A percentile compares a stretch with the other conserved stretches of the same genome.
Evolutionary conservation across 257 asterid species (phyloP).

Genomic region (Solanum chaucha): DNA sequence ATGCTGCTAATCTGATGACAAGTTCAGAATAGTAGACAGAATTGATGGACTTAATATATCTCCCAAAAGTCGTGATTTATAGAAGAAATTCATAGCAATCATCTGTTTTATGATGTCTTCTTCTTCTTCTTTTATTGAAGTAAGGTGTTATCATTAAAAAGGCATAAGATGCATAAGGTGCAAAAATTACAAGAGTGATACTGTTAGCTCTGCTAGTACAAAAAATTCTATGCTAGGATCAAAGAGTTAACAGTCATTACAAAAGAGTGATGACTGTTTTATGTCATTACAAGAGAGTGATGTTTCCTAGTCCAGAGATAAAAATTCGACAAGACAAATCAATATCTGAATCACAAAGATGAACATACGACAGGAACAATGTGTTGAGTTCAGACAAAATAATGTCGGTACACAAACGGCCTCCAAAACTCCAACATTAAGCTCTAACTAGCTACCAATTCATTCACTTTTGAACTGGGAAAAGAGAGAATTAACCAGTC

Average conservation of each 20-base stretch:
- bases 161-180: not conserved
- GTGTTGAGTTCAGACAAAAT: not conserved
- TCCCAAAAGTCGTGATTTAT: not conserved
- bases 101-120: not conserved
- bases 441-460: not conserved
- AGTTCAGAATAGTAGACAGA: not conserved
- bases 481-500: not conserved
- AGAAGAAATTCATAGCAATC: not conserved
- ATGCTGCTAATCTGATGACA: not conserved
- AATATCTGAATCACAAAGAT: not conserved
- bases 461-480: not conserved
- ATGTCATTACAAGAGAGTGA: not conserved
- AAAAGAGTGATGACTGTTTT: not conserved
- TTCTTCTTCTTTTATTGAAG: not conserved
- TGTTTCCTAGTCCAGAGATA: not conserved
- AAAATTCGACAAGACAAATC: not conserved
- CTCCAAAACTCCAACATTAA: not conserved
- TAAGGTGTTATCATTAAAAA: not conserved
- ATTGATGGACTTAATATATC: not conserved
- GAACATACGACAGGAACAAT: not conserved
- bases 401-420: not conserved
- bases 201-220: not conserved
- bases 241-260: not conserved
- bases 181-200: not conserved
- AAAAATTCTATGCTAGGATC: not conserved